Conservation (phyloP, 768 basidiomycete genomes). For the Leccinum variicolor region DNA sequence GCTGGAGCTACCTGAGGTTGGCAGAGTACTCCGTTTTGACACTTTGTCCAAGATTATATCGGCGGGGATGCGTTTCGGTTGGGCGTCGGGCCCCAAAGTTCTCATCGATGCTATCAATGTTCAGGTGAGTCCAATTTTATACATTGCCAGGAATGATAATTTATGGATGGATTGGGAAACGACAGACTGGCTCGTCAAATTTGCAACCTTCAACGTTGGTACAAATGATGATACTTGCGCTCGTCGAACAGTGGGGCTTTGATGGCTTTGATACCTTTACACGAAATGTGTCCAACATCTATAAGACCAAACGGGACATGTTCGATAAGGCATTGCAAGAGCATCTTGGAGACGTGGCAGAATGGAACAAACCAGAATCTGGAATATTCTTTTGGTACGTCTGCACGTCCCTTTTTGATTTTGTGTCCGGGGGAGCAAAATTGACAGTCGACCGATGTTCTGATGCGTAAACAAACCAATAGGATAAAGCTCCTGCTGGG, state of each 20-base stretch:
- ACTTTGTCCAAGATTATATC: slow-evolving; percentile 78
- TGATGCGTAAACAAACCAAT: background rate
- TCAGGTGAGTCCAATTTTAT: slow-evolving; percentile 42
- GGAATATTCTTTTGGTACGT: background rate
- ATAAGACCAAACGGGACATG: slow-evolving; percentile 61
- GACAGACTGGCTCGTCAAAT: slow-evolving; percentile 59
- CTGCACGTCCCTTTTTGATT: background rate
- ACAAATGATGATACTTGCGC: slow-evolving; percentile 50
- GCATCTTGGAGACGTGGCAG: slow-evolving; percentile 68
- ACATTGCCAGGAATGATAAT: background rate
- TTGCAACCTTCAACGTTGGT: slow-evolving; percentile 57
- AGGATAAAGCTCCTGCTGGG: slow-evolving; percentile 63
- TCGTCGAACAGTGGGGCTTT: slow-evolving; percentile 66
- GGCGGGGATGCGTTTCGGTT: slow-evolving; percentile 72
- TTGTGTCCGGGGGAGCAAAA: background rate
- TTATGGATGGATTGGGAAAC: background rate
- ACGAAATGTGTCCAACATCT: slow-evolving; percentile 56
- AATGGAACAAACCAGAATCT: slow-evolving; percentile 52
- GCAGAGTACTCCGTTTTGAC: slow-evolving; percentile 70
- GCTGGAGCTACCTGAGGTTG: background rate
- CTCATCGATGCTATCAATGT: slow-evolving; percentile 64
- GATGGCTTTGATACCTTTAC: slow-evolving; percentile 67
- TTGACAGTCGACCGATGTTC: too few species aligned
- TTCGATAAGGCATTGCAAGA: slow-evolving; percentile 69
- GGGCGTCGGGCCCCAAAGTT: slow-evolving; percentile 62